Conservation (phyloP, 1,284 basidiomycete genomes). For the Cutaneotrichosporon sp. region DNA sequence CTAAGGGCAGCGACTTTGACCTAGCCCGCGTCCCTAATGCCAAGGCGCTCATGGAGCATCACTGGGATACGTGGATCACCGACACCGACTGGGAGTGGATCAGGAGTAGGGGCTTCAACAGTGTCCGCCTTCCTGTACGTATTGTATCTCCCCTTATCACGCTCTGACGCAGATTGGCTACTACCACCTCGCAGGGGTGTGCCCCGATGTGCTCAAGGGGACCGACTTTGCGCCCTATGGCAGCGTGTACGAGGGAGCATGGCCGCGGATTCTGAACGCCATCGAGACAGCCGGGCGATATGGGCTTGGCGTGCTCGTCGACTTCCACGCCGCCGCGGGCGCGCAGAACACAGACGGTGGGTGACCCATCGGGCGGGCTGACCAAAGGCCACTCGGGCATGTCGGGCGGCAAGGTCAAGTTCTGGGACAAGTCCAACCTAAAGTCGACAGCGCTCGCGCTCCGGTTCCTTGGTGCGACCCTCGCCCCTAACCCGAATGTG, state of each 20-base stretch:
- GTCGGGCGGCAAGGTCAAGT: slow-evolving; percentile 48
- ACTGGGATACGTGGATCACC: slow-evolving; percentile 79
- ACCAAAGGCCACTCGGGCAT: slow-evolving; percentile 46
- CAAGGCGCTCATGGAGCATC: slow-evolving; percentile 66
- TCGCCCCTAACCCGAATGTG: slow-evolving; percentile 63
- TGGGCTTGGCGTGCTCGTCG: slow-evolving; percentile 75
- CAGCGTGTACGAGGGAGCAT: slow-evolving; percentile 69
- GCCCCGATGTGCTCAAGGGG: slow-evolving; percentile 64
- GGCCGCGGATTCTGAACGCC: slow-evolving; percentile 67
- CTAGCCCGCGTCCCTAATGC: slow-evolving; percentile 62
- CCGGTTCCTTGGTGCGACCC: slow-evolving; percentile 56
- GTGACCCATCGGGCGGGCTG: slow-evolving; percentile 17
- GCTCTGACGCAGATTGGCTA: slow-evolving; percentile 63
- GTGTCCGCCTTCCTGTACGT: slow-evolving; percentile 79
- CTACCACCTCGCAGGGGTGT: slow-evolving; percentile 68
- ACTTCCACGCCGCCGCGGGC: slow-evolving; percentile 57
- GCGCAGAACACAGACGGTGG: slow-evolving; percentile 57
- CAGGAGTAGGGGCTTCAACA: slow-evolving; percentile 71
- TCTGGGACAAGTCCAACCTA: slow-evolving; percentile 59
- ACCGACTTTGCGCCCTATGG: slow-evolving; percentile 70
- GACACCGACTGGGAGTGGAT: slow-evolving; percentile 75
- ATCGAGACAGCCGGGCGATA: slow-evolving; percentile 64
- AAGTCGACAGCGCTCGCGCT: slow-evolving; percentile 60
- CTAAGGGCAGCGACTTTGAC: slow-evolving; percentile 65
- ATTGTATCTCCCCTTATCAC: slow-evolving; percentile 8